These are phyloP conservation scores for Pestalotiopsis sp. DNA, from an alignment of 2,329 filamentous ascomycete genomes.

Conservation along the genomic window DNA sequence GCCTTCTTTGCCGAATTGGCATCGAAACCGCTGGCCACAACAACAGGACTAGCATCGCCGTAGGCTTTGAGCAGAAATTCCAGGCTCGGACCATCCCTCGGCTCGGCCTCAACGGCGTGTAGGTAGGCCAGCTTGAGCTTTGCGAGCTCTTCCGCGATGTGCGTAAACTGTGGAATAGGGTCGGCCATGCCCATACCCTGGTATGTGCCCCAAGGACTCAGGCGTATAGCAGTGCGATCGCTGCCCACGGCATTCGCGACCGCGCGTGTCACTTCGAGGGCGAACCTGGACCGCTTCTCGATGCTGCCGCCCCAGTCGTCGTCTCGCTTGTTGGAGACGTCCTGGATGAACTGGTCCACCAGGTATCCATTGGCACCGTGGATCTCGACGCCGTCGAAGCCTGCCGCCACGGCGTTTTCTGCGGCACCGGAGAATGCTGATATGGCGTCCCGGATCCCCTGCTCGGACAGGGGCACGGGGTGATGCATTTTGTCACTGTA, in stretches of 20 bases:
- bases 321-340: constrained; percentile 54
- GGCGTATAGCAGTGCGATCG: constrained; percentile 49
- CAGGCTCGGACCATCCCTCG: background rate
- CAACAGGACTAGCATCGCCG: background rate
- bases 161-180: constrained; percentile 57
- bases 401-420: constrained; percentile 16
- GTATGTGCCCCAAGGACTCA: constrained; percentile 56
- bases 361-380: constrained; percentile 49
- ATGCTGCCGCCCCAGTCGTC: constrained; percentile 57
- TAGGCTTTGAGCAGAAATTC: background rate
- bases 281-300: constrained; percentile 56
- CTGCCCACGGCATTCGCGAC: constrained; percentile 52
- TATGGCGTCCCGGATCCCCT: constrained; percentile 18
- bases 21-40: background rate
- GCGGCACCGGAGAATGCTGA: constrained; percentile 21
- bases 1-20: background rate
- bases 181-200: constrained; percentile 60
- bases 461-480: constrained; percentile 26
- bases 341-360: constrained; percentile 58
- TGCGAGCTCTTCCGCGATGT: constrained; percentile 52
- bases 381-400: constrained; percentile 22
- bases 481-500: constrained; percentile 3
- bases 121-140: constrained; percentile 57
- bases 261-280: constrained; percentile 53
- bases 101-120: constrained; percentile 53